A percentile compares a stretch with the other conserved stretches of the same genome.
Evolutionary conservation across 306 rosid species (phyloP).

Genomic region (Begonia loranthoides): DNA sequence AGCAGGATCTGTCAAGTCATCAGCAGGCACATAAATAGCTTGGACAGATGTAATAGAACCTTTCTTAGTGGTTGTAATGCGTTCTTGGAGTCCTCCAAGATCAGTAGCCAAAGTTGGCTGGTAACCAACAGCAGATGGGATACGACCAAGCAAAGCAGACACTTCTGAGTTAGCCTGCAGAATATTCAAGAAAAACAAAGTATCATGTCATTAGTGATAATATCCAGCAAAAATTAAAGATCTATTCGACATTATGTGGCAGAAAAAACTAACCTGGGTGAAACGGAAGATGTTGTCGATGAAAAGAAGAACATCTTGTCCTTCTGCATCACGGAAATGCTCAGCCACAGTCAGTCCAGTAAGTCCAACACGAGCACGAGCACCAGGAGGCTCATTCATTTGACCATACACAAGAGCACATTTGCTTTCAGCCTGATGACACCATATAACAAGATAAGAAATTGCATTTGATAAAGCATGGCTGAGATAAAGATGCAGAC

Average conservation of each 20-base stretch:
- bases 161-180: constrained; percentile 95
- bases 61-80: constrained; percentile 95
- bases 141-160: constrained; percentile 99
- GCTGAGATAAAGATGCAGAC: not conserved
- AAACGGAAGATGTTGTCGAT: constrained; percentile 97
- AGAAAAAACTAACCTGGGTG: constrained; percentile 48
- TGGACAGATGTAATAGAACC: constrained; percentile 99
- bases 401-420: constrained; percentile 98
- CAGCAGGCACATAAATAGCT: constrained; percentile 94
- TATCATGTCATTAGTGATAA: not conserved
- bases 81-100: constrained; percentile 99
- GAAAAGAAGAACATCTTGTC: constrained; percentile 98
- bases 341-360: constrained; percentile 96
- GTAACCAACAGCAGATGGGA: constrained; percentile 99
- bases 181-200: not conserved
- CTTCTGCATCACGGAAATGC: constrained; percentile 98
- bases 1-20: constrained; percentile 18
- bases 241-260: too few species aligned
- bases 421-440: constrained; percentile 73
- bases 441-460: not conserved
- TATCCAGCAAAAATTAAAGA: not conserved
- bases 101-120: constrained; percentile 97
- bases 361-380: constrained; percentile 99
- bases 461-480: not conserved
- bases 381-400: constrained; percentile 99